These are phyloP conservation scores for Fusarium sp. DNA, from an alignment of 2,329 filamentous ascomycete genomes.

Conservation along the genomic window DNA sequence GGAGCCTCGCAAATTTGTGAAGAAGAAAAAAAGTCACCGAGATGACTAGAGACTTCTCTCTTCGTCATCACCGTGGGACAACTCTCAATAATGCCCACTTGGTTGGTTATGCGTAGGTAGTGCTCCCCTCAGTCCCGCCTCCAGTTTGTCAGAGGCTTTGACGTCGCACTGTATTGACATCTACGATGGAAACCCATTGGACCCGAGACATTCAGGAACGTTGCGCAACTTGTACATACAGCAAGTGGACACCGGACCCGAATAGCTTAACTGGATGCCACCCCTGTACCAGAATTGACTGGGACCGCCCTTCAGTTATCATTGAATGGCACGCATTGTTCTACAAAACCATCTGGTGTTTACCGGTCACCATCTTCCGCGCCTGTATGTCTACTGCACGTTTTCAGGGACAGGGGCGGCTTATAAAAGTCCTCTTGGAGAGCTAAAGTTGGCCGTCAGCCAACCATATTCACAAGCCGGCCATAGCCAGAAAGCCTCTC, in stretches of 20 bases:
- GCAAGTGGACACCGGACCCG: conserved; percentile 9
- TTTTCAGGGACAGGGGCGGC: conserved; percentile 24
- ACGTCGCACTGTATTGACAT: conserved; percentile 20
- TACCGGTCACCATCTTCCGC: conserved; percentile 4
- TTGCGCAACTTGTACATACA: conserved; percentile 22
- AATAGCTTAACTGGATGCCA: not conserved
- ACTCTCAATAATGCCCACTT: not conserved
- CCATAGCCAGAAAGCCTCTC: conserved; percentile 14
- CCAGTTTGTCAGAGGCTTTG: not conserved
- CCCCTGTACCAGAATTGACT: conserved; percentile 24
- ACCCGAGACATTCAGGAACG: conserved; percentile 30
- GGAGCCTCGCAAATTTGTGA: conserved; percentile 13
- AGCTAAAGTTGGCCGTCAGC: conserved; percentile 11
- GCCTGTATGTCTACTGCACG: not conserved
- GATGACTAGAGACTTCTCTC: conserved; percentile 1
- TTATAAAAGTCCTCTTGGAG: conserved; percentile 13
- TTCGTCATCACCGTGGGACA: not conserved
- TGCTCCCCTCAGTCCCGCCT: conserved; percentile 2
- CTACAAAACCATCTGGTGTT: not conserved
- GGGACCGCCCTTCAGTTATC: conserved; percentile 22
- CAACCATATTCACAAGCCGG: conserved; percentile 23
- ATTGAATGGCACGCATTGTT: conserved; percentile 5
- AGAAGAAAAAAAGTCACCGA: conserved; percentile 5
- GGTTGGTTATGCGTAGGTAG: not conserved
- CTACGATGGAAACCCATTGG: conserved; percentile 15